phyloP scores from a whole-genome alignment of 1,284 basidiomycete species.

The Lignosus rhinocerotis region DNA sequence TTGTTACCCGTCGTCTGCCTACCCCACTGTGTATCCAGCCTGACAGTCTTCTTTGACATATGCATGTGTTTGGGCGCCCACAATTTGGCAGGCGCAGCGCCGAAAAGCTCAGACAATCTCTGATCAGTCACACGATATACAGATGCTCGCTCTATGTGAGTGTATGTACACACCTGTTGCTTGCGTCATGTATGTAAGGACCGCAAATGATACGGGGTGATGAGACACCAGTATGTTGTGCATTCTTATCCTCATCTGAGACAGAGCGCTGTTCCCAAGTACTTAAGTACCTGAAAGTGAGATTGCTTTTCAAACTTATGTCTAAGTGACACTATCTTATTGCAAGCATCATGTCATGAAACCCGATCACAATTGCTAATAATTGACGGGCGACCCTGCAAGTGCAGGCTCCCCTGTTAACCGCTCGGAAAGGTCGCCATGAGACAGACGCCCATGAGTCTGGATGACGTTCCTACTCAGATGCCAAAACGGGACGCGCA shows the following conservation, averaged over 20 bases:
- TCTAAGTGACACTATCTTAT: background rate
- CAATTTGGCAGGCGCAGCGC: background rate
- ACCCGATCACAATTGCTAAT: background rate
- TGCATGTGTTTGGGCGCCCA: background rate
- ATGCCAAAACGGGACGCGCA: conserved; percentile 4
- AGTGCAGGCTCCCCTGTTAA: background rate
- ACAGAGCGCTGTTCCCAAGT: too few relatives aligned
- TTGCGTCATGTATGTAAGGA: background rate
- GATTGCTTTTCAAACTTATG: background rate
- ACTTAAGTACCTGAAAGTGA: too few relatives aligned
- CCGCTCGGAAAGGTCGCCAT: background rate
- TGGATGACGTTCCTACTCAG: conserved; percentile 4
- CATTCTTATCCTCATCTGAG: too few relatives aligned
- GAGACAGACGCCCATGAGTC: background rate
- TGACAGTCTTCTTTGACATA: background rate
- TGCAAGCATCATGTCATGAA: background rate
- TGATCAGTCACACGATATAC: background rate
- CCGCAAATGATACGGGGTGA: background rate
- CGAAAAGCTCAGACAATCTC: background rate
- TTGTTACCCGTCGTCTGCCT: background rate
- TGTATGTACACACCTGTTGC: too few relatives aligned
- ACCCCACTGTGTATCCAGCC: background rate
- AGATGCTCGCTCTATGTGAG: background rate
- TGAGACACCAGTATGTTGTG: too few relatives aligned
- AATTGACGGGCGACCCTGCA: background rate